Percentiles rank a stretch among this genome's conserved stretches.
Evolutionary conservation across 192 early-diverging fungal genomes (phyloP).

Genomic region (Thoreauomyces humboldtii): DNA sequence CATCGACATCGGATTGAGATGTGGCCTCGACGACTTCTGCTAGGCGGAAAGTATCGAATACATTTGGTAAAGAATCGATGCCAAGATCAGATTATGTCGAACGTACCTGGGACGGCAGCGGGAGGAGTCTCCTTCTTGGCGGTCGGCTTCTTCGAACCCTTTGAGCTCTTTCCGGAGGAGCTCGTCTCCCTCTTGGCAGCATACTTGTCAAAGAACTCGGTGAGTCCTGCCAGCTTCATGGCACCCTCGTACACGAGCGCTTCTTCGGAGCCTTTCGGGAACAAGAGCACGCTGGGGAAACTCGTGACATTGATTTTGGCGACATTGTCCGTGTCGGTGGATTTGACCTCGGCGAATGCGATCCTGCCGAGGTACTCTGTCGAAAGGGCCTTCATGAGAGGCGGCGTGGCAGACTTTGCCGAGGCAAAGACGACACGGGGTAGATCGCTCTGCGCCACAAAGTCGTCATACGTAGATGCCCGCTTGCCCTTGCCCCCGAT

Average conservation of each 20-base stretch:
- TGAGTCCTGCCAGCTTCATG: slow-evolving; percentile 61
- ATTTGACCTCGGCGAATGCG: slow-evolving; percentile 68
- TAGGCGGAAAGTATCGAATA: not conserved
- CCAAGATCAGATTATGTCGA: too few species aligned
- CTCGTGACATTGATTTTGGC: slow-evolving; percentile 55
- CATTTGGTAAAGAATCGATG: too few species aligned
- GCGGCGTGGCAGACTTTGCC: slow-evolving; percentile 68
- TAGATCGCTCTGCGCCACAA: slow-evolving; percentile 30
- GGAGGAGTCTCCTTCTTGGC: slow-evolving; percentile 13
- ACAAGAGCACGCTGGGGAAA: slow-evolving; percentile 70
- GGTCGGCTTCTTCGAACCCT: slow-evolving; percentile 29
- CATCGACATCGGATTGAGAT: slow-evolving; percentile 49
- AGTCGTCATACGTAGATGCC: slow-evolving; percentile 31
- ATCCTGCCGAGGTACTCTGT: slow-evolving; percentile 69
- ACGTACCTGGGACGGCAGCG: not conserved
- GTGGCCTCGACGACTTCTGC: slow-evolving; percentile 35
- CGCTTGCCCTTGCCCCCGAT: slow-evolving; percentile 43
- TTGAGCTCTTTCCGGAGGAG: not conserved
- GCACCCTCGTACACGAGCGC: not conserved
- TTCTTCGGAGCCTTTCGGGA: slow-evolving; percentile 42
- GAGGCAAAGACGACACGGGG: slow-evolving; percentile 80
- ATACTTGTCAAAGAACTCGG: slow-evolving; percentile 64
- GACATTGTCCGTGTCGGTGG: slow-evolving; percentile 48
- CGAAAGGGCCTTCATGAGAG: slow-evolving; percentile 84
- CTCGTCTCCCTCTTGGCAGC: slow-evolving; percentile 8